Conservation (phyloP, 1,139 yeast species). For the Debaryomyces singareniensis region DNA sequence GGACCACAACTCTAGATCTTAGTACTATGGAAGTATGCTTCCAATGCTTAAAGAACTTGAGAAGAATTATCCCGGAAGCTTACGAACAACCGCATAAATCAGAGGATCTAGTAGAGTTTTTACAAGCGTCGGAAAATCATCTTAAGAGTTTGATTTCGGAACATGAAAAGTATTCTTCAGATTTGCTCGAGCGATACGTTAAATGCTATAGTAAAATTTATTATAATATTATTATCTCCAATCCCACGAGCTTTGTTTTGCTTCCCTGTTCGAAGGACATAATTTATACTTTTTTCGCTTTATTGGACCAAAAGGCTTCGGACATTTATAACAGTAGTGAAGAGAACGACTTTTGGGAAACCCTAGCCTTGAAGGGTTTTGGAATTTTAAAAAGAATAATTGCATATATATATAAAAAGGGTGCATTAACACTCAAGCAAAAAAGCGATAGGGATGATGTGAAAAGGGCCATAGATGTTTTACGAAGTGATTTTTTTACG, state of each 20-base stretch:
- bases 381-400: slow-evolving; percentile 59
- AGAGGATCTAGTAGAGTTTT: slow-evolving; percentile 53
- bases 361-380: slow-evolving; percentile 65
- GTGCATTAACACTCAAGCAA: slow-evolving; percentile 60
- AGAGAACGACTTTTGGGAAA: slow-evolving; percentile 67
- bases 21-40: slow-evolving; percentile 67
- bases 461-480: slow-evolving; percentile 44
- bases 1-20: slow-evolving; percentile 46
- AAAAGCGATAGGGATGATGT: slow-evolving; percentile 60
- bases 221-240: slow-evolving; percentile 45
- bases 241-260: slow-evolving; percentile 68
- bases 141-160: slow-evolving; percentile 49
- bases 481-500: slow-evolving; percentile 53
- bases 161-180: slow-evolving; percentile 50
- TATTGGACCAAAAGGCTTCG: slow-evolving; percentile 59
- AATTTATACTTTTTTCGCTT: slow-evolving; percentile 48
- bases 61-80: slow-evolving; percentile 75
- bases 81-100: slow-evolving; percentile 62
- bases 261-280: slow-evolving; percentile 60
- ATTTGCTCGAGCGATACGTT: slow-evolving; percentile 62
- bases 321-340: slow-evolving; percentile 48
- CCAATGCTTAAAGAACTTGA: slow-evolving; percentile 63
- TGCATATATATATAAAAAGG: slow-evolving; percentile 56
- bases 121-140: slow-evolving; percentile 52
- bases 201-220: slow-evolving; percentile 74